Percentiles rank a stretch among this genome's conserved stretches.
Evolutionary conservation across 139 green algal genomes (phyloP).

Genomic region (Choricystis sp.): DNA sequence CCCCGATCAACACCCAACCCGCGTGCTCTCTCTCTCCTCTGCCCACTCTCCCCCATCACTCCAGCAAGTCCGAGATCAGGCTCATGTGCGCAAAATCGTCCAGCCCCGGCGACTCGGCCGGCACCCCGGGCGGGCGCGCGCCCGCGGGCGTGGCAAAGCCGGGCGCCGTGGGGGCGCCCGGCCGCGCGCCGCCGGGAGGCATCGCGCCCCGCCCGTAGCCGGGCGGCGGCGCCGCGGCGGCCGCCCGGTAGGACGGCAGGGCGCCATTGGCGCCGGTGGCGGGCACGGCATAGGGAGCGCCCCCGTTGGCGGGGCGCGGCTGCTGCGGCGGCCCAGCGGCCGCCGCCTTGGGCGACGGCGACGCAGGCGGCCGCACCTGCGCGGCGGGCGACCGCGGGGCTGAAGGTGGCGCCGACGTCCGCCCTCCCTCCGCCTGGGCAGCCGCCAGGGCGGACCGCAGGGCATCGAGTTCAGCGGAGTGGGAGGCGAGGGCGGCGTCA

Average conservation of each 20-base stretch:
- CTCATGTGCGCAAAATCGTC: constrained; percentile 74
- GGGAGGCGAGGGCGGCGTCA: constrained; percentile 1
- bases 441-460: no score
- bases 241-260: neutral
- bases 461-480: no score
- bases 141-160: neutral
- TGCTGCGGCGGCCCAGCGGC: neutral
- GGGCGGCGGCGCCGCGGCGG: neutral
- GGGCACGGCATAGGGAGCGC: neutral
- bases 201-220: neutral
- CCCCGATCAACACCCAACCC: no score
- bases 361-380: neutral
- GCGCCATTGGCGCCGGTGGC: constrained; percentile 1
- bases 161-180: neutral
- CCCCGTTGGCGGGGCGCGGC: neutral
- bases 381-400: neutral
- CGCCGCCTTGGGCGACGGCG: neutral
- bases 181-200: no score
- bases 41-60: no score
- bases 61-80: constrained; percentile 59
- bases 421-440: neutral
- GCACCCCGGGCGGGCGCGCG: neutral
- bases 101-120: constrained; percentile 37
- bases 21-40: no score
- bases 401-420: constrained; percentile 1